Base-by-base conservation (phyloP, 1,139 yeast genomes). In the Kodamaea anthophila region DNA sequence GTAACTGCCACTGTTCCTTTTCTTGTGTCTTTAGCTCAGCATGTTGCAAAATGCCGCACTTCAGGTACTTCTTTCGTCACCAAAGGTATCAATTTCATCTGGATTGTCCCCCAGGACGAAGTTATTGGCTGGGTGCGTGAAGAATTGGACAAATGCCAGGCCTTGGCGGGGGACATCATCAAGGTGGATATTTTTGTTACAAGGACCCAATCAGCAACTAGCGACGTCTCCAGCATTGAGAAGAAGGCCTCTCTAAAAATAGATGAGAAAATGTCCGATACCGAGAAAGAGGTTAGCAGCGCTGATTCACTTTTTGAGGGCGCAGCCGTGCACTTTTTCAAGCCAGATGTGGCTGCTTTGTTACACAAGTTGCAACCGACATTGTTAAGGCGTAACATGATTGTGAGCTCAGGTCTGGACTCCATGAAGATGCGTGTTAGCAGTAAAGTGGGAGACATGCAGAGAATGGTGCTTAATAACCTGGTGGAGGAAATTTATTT, bases 1-100 rank as follows among this genome's bases (percentile, higher is more conserved):
- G 63, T 74, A 6, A 62, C 80, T 2, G 77, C 76, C 0, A 59
- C 70, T 2, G 39, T 74, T 12, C 76, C 82, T 3, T 70, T 67
- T 37, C 55, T 74, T 32, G 52, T 47, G 28, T 50, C 40, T 31
- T 40, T 53, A 21, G 38, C 49, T 8, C 40, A 42, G 23, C 36
- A 40, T 21, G 39, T 46, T 32, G 44, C 39, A 28, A 36, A 41
- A 18, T 24, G 35, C 11, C 43, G 32, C 15, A 24, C 27, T 9
- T 9, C 21, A 3, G 28, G 25, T 2, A 6, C n/a, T 3, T 5
- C 28, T 4, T 9, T 21, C 5, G 35, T 49, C 10, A 46, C 58
- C 10, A 43, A 46, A 26, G 47, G 49, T 4, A 53, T 75, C 19
- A 53, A 62, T 20, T 61, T 77, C 24, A 51, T 70, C 13, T 77